These are phyloP conservation scores for Sugiyamaella grinbergsii DNA, from an alignment of 1,139 yeast genomes.

Conservation along the genomic window DNA sequence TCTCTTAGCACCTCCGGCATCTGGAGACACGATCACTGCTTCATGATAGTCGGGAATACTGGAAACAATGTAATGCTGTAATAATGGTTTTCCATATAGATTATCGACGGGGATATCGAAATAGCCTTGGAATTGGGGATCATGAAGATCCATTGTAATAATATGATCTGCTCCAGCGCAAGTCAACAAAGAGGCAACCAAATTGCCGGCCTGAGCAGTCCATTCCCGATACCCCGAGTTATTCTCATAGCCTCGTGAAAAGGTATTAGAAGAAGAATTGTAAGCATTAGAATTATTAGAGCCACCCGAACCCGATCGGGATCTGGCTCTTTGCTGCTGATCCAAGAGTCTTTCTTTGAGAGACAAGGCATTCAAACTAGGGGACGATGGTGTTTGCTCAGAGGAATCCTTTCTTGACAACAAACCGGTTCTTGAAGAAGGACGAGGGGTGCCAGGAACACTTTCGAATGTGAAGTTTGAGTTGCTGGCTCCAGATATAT, in stretches of 20 bases:
- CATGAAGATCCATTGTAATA: constrained; percentile 97
- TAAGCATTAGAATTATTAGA: neutral
- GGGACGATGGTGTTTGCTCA: constrained; percentile 8
- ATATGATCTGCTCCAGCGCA: constrained; percentile 97
- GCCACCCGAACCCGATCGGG: constrained; percentile 9
- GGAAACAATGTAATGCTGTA: constrained; percentile 76
- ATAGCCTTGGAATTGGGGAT: constrained; percentile 92
- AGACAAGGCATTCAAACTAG: constrained; percentile 11
- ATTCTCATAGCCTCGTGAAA: constrained; percentile 25
- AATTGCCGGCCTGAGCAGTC: constrained; percentile 95
- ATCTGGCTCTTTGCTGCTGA: constrained; percentile 15
- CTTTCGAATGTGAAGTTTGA: constrained; percentile 57
- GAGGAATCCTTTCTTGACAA: constrained; percentile 8
- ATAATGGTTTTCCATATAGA: constrained; percentile 78
- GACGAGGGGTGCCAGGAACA: constrained; percentile 64
- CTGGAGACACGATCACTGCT: constrained; percentile 90
- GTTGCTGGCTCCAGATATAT: constrained; percentile 21
- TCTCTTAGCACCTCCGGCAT: constrained; percentile 96
- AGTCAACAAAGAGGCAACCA: constrained; percentile 83
- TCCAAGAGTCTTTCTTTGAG: constrained; percentile 19
- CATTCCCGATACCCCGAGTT: constrained; percentile 84
- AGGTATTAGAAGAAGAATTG: constrained; percentile 1
- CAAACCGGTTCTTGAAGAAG: constrained; percentile 20
- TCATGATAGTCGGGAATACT: constrained; percentile 72
- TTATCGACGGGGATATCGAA: constrained; percentile 93